A percentile compares a stretch with the other conserved stretches of the same genome.
Conservation (phyloP, 208 protist species). For the Leishmania tropica region DNA sequence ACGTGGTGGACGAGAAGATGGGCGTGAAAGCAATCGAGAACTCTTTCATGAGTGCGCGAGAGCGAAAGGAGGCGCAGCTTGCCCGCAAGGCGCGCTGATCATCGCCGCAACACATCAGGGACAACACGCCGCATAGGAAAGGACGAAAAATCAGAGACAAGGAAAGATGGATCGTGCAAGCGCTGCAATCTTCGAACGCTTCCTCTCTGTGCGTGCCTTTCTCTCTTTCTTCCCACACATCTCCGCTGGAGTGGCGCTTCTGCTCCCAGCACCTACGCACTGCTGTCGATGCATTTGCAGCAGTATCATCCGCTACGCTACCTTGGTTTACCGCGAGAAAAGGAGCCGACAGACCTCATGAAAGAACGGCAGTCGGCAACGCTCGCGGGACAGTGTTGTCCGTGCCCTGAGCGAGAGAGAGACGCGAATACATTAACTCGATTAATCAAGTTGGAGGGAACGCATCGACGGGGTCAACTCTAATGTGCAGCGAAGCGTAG, state of each 20-base stretch:
- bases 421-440: background rate
- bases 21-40: slow-evolving; percentile 89
- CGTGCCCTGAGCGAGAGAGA: background rate
- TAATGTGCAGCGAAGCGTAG: background rate
- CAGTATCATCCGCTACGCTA: background rate
- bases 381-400: background rate
- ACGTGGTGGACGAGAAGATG: slow-evolving; percentile 83
- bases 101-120: background rate
- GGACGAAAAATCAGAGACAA: background rate
- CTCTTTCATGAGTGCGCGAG: slow-evolving; percentile 78
- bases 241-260: background rate
- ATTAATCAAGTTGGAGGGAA: background rate
- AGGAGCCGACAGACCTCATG: background rate
- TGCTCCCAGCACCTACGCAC: background rate
- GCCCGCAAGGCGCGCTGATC: slow-evolving; percentile 43
- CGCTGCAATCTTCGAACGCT: background rate
- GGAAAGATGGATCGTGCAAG: background rate
- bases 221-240: background rate
- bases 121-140: background rate
- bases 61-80: slow-evolving; percentile 80
- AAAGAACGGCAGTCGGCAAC: background rate
- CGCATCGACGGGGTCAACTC: background rate
- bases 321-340: background rate
- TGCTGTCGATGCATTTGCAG: background rate
- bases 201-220: background rate